Evolutionary conservation across 2,329 filamentous ascomycete species (phyloP).

Genomic region (Bimuria novae-zelandiae): DNA sequence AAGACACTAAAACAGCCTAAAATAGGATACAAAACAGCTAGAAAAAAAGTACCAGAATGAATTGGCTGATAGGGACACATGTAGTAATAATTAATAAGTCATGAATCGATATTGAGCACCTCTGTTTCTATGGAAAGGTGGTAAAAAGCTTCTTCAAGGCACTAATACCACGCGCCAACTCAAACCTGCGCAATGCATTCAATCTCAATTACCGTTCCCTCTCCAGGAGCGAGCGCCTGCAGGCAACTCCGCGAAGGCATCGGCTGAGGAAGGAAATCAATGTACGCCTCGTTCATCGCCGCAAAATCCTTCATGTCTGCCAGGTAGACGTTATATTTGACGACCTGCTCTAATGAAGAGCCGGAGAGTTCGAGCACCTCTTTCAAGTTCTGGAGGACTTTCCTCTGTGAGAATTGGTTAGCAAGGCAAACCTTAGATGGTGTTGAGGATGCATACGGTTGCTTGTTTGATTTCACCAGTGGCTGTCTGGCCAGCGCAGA

Average conservation of each 20-base stretch:
- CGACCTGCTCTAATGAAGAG: slow-evolving; percentile 34
- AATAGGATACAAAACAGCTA: no score
- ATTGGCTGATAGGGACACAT: no score
- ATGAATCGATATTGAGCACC: no score
- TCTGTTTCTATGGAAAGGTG: no score
- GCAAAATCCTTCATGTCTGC: slow-evolving; percentile 37
- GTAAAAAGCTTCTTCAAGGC: neutral
- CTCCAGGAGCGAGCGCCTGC: slow-evolving; percentile 25
- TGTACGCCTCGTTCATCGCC: slow-evolving; percentile 37
- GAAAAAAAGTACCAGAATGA: no score
- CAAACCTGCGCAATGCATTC: slow-evolving; percentile 32
- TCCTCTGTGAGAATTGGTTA: slow-evolving; percentile 14
- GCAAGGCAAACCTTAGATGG: neutral
- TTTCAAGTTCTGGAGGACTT: slow-evolving; percentile 26
- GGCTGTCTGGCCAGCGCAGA: slow-evolving; percentile 30
- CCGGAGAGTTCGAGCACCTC: slow-evolving; percentile 31
- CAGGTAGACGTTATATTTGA: slow-evolving; percentile 39
- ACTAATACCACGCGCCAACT: neutral
- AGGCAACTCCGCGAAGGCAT: slow-evolving; percentile 26
- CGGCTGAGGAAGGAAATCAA: slow-evolving; percentile 30
- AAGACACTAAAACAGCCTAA: no score
- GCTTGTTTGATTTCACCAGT: slow-evolving; percentile 32
- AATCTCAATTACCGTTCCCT: slow-evolving; percentile 32
- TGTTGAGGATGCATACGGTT: slow-evolving; percentile 19
- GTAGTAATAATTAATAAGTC: no score